phyloP scores from a whole-genome alignment of 2,329 filamentous ascomycete genomes.

The Phoma sp. region DNA sequence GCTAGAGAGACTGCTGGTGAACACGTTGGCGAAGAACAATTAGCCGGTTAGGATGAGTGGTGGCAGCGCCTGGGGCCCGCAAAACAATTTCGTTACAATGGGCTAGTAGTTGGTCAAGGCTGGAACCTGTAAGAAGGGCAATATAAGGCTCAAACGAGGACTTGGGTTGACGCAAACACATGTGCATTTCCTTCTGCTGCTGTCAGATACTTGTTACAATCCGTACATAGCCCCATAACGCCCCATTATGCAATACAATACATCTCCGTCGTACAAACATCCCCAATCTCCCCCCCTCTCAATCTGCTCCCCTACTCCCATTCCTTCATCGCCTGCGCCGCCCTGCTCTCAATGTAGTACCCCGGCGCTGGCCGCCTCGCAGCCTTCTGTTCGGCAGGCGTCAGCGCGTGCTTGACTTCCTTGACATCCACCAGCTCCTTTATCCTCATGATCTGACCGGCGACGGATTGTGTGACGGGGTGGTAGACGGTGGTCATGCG shows the following conservation, averaged over 20 bases:
- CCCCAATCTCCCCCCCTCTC: not conserved
- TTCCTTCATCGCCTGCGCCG: constrained; percentile 26
- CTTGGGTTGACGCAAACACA: no score
- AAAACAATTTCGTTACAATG: no score
- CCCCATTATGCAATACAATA: not conserved
- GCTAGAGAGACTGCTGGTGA: no score
- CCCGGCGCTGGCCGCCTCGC: constrained; percentile 77
- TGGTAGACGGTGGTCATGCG: constrained; percentile 90
- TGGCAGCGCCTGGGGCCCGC: no score
- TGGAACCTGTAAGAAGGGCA: no score
- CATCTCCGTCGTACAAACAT: not conserved
- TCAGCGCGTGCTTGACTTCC: constrained; percentile 73
- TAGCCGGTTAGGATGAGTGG: no score
- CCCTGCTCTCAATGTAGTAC: constrained; percentile 74
- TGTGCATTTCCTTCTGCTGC: no score
- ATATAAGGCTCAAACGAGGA: no score
- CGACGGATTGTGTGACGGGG: constrained; percentile 78
- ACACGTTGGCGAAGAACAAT: no score
- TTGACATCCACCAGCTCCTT: constrained; percentile 88
- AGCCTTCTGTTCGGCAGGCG: constrained; percentile 71
- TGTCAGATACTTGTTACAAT: no score
- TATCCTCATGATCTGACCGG: constrained; percentile 90
- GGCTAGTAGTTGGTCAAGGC: no score
- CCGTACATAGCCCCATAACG: no score
- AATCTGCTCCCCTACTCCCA: constrained; percentile 8